phyloP scores from a whole-genome alignment of 1,284 basidiomycete genomes.

The Mycena citricolor region DNA sequence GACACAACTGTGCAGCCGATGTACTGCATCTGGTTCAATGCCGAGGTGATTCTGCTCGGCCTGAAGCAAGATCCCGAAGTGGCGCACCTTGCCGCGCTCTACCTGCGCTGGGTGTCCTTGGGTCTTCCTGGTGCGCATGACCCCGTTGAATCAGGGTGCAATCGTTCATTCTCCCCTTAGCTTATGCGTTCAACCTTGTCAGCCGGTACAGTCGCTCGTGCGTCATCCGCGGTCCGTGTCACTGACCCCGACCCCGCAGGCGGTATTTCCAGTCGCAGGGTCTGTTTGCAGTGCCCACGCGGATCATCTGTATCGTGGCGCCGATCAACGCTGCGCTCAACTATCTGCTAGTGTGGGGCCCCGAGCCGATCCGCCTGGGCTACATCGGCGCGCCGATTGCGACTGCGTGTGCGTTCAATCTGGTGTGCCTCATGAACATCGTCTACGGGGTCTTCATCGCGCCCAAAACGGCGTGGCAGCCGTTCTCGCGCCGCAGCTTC shows the following conservation, averaged over 20 bases:
- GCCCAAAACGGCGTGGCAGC: conserved; percentile 84
- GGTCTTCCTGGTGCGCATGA: conserved; percentile 67
- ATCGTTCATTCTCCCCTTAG: conserved; percentile 34
- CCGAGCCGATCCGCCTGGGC: conserved; percentile 73
- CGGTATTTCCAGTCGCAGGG: conserved; percentile 91
- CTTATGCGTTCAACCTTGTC: conserved; percentile 78
- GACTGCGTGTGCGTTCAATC: conserved; percentile 85
- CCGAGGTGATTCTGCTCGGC: conserved; percentile 74
- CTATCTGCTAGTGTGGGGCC: conserved; percentile 90
- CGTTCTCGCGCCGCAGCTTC: conserved; percentile 53
- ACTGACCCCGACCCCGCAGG: conserved; percentile 36
- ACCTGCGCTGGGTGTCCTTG: conserved; percentile 75
- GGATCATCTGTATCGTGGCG: conserved; percentile 81
- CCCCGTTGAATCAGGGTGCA: conserved; percentile 8
- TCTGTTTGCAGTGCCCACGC: conserved; percentile 84
- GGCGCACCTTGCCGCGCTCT: conserved; percentile 73
- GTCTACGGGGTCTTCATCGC: conserved; percentile 76
- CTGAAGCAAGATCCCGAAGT: conserved; percentile 88
- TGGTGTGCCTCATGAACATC: conserved; percentile 70
- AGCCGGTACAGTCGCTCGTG: conserved; percentile 46
- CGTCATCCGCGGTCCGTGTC: conserved; percentile 24
- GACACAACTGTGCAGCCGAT: conserved; percentile 8
- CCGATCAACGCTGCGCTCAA: conserved; percentile 86
- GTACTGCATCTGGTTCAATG: conserved; percentile 72
- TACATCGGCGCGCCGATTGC: conserved; percentile 94